Conservation (phyloP, 371 early-diverging fungal species). For the Aphelidium insulamus region DNA sequence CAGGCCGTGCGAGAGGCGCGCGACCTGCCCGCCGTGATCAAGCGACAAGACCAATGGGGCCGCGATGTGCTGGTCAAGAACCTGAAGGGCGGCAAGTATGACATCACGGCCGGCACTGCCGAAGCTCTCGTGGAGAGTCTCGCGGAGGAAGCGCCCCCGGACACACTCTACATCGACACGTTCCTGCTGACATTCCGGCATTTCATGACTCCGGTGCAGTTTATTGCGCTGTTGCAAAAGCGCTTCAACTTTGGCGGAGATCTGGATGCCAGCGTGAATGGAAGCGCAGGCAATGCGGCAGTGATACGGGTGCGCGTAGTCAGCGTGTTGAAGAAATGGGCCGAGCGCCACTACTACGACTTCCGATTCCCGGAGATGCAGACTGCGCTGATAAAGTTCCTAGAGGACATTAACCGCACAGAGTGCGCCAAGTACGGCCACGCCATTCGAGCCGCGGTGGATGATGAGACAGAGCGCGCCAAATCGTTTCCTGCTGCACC, state of each 20-base stretch:
- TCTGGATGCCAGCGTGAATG: neutral
- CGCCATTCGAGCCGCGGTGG: neutral
- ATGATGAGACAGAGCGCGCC: neutral
- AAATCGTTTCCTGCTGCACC: too few species aligned
- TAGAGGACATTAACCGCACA: conserved; percentile 1
- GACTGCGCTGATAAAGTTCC: conserved; percentile 4
- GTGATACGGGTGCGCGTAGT: conserved; percentile 3
- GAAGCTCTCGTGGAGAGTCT: conserved; percentile 7
- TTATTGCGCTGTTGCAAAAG: conserved; percentile 1
- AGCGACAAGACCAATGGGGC: conserved; percentile 4
- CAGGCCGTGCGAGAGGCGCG: too few species aligned
- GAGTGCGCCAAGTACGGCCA: conserved; percentile 3
- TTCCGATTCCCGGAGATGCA: conserved; percentile 6
- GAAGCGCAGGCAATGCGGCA: neutral
- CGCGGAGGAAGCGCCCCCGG: conserved; percentile 3
- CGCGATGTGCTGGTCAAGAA: conserved; percentile 8
- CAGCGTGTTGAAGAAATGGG: conserved; percentile 10
- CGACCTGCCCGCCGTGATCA: conserved; percentile 5
- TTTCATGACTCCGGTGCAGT: conserved; percentile 4
- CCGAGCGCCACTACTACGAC: conserved; percentile 4
- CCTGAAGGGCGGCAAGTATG: conserved; percentile 1
- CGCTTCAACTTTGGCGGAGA: neutral
- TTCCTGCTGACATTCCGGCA: conserved; percentile 12
- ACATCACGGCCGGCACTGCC: conserved; percentile 8
- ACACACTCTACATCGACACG: conserved; percentile 5